These are phyloP conservation scores for Naganishia kalamii DNA, from an alignment of 768 basidiomycete genomes.

Conservation along the genomic window DNA sequence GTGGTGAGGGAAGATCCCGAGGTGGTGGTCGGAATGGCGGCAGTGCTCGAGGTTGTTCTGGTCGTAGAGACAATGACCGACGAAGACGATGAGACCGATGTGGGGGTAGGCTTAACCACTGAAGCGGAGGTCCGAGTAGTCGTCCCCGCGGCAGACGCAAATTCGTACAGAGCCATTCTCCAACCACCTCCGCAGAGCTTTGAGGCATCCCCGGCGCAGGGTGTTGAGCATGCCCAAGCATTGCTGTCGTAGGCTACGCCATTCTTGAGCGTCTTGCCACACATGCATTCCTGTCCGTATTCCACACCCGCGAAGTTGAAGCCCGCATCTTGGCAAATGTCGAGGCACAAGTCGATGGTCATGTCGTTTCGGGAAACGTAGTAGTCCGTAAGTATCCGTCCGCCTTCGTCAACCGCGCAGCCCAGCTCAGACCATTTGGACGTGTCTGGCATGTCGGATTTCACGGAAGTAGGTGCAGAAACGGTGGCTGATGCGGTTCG, in stretches of 20 bases:
- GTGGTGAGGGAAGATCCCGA: constrained; percentile 5
- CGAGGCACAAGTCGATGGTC: constrained; percentile 44
- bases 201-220: constrained; percentile 38
- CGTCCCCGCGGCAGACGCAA: constrained; percentile 30
- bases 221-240: constrained; percentile 32
- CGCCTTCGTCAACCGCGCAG: constrained; percentile 37
- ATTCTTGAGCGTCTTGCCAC: constrained; percentile 34
- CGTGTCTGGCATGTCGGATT: constrained; percentile 25
- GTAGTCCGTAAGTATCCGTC: constrained; percentile 30
- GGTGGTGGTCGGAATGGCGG: background rate
- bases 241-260: constrained; percentile 29
- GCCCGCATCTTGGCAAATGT: constrained; percentile 39
- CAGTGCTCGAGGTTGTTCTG: background rate
- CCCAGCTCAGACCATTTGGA: constrained; percentile 44
- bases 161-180: constrained; percentile 40
- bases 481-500: constrained; percentile 22
- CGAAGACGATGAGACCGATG: no score
- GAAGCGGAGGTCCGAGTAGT: no score
- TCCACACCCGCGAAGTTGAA: constrained; percentile 45
- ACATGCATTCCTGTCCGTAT: constrained; percentile 46
- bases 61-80: background rate
- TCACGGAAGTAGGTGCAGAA: constrained; percentile 24
- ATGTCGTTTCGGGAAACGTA: constrained; percentile 25
- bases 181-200: constrained; percentile 44
- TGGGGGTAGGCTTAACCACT: no score